These are phyloP conservation scores for Inga leiocalycina DNA, from an alignment of 306 rosid genomes.

Conservation along the genomic window DNA sequence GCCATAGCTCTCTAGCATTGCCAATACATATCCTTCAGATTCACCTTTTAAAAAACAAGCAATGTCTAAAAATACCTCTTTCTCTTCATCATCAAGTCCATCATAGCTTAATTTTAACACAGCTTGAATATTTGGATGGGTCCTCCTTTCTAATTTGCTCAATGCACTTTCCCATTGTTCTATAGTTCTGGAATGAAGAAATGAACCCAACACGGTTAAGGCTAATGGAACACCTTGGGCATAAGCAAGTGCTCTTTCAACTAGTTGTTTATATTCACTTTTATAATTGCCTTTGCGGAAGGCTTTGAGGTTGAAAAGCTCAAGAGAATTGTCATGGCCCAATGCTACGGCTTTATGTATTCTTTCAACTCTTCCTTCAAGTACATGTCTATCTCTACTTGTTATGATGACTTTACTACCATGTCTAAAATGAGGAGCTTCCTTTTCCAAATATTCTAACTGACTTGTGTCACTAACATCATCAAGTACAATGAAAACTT, in stretches of 20 bases:
- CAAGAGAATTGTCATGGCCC: neutral
- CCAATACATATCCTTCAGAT: neutral
- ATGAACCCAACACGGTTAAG: constrained; percentile 30
- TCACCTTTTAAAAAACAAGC: constrained; percentile 29
- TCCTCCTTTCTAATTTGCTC: neutral
- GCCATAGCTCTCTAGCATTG: constrained; percentile 5
- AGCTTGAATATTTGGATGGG: neutral
- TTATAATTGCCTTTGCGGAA: neutral
- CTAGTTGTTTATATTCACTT: constrained; percentile 7
- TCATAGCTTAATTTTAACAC: constrained; percentile 29
- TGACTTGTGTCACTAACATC: neutral
- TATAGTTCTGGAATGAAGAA: neutral
- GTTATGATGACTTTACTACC: constrained; percentile 28
- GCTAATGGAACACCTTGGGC: constrained; percentile 31
- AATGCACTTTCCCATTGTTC: constrained; percentile 29
- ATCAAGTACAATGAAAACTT: constrained; percentile 30
- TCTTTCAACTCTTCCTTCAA: neutral
- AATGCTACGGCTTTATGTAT: neutral
- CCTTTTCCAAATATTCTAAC: neutral
- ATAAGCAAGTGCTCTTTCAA: constrained; percentile 9
- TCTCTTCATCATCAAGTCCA: neutral
- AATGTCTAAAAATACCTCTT: constrained; percentile 28
- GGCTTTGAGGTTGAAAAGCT: constrained; percentile 30
- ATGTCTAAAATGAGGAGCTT: neutral
- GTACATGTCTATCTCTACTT: constrained; percentile 3